Evolutionary conservation across 106 monocot genomes (phyloP).

Genomic region (Cymbidium sinense): DNA sequence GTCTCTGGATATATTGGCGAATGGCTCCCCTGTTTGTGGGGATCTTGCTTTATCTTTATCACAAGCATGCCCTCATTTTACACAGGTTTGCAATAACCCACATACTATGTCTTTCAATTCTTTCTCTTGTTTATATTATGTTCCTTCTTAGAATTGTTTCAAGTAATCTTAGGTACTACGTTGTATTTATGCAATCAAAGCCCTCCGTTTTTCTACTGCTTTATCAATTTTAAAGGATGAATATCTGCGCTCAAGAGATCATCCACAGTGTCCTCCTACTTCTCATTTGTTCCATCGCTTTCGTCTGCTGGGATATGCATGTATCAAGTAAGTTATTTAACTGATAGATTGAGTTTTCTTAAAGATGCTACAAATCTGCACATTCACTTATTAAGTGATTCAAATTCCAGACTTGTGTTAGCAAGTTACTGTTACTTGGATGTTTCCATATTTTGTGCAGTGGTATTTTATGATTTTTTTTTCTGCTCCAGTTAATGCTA

Average conservation of each 20-base stretch:
- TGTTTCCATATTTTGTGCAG: background rate
- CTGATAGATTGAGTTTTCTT: background rate
- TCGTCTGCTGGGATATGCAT: conserved; percentile 89
- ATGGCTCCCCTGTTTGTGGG: conserved; percentile 92
- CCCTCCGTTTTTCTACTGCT: conserved; percentile 89
- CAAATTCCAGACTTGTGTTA: background rate
- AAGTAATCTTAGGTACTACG: conserved; percentile 53
- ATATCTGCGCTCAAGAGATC: conserved; percentile 92
- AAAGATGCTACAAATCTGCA: background rate
- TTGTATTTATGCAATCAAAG: conserved; percentile 93
- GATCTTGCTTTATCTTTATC: conserved; percentile 96
- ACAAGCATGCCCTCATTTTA: conserved; percentile 97
- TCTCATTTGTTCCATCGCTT: conserved; percentile 90
- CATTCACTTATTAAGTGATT: background rate
- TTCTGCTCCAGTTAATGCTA: background rate
- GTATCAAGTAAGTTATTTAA: conserved; percentile 76
- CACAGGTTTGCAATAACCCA: conserved; percentile 53
- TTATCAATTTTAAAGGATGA: conserved; percentile 96
- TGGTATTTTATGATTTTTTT: background rate
- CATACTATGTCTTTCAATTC: background rate
- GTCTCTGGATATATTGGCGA: conserved; percentile 89
- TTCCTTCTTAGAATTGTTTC: conserved; percentile 4
- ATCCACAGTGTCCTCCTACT: conserved; percentile 94
- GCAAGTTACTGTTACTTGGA: background rate
- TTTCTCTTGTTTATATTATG: conserved; percentile 3